phyloP scores from a whole-genome alignment of 352 stramenopile genomes.

The Globisporangium splendens region DNA sequence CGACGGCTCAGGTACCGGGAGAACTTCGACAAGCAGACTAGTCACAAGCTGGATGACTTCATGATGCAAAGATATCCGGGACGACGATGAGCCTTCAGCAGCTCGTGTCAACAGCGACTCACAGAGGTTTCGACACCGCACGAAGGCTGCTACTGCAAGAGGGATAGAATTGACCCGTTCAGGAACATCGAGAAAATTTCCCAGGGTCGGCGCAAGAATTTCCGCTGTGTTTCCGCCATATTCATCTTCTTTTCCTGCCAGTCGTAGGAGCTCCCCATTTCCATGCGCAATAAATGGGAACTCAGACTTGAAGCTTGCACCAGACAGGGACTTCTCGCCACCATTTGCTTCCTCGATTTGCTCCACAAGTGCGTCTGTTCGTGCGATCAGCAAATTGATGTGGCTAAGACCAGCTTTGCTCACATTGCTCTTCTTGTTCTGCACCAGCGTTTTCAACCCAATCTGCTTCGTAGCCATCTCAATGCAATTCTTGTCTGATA shows the following conservation, averaged over 20 bases:
- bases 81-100: constrained; percentile 87
- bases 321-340: constrained; percentile 12
- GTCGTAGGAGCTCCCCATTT: constrained; percentile 60
- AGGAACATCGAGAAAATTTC: constrained; percentile 84
- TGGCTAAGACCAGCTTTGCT: constrained; percentile 29
- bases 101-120: constrained; percentile 76
- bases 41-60: constrained; percentile 88
- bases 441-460: constrained; percentile 64
- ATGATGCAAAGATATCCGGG: constrained; percentile 82
- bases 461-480: constrained; percentile 71
- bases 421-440: constrained; percentile 44
- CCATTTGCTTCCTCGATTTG: constrained; percentile 20
- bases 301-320: constrained; percentile 28
- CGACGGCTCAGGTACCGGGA: constrained; percentile 56
- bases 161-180: constrained; percentile 72
- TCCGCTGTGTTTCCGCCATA: constrained; percentile 80
- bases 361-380: constrained; percentile 44
- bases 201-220: constrained; percentile 53
- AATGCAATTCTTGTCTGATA: constrained; percentile 64
- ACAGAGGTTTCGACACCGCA: constrained; percentile 73
- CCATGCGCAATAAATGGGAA: constrained; percentile 46
- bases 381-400: constrained; percentile 51
- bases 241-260: constrained; percentile 54
- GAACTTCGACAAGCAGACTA: constrained; percentile 74
- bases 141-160: constrained; percentile 75